Evolutionary conservation across 2,329 filamentous ascomycete species (phyloP), one percentile per base, ranked within the genome.

Genomic region (Diaporthe ilicicola): DNA sequence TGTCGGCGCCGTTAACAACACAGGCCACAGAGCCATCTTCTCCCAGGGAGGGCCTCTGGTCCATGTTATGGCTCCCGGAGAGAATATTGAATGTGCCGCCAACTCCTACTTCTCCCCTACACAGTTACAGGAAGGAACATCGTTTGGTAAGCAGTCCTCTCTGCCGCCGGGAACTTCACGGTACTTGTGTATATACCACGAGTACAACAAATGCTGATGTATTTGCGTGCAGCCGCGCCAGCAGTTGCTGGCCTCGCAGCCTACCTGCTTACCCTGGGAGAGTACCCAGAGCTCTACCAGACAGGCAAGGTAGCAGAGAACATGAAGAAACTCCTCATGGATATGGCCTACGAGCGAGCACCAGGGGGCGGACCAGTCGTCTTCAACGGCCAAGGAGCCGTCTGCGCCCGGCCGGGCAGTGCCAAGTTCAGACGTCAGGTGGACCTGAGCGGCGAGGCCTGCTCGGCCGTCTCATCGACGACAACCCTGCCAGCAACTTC

Each of bases 121-220:
- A n/a, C 64, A 67, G 34, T 32, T 46, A 44, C 64, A 39, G 24
- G 50, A 67, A 32, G 64, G 64, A 4, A 67, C 64, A 67, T 67
- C 64, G 8, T 54, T 67, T 44, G 64, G 64, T 67, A 27, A 44
- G 64, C 29, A 54, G 19, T 7, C 46, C 34, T 13, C 3, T 19
- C 39, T 15, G 12, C 27, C 39, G 37, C 32, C 9, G 32, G 4
- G 6, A 17, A 32, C 15, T 4, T 19, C 7, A 34, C 1, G 19
- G 19, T 17, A 32, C 8, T n/a, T n/a, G n/a, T n/a, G n/a, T n/a
- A n/a, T n/a, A 46, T 9, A 5, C 15, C 22, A 22, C 10, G 27
- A 29, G 10, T 3, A 46, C 44, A 2, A 7, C 19, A n/a, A 15
- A 2, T 32, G 17, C 56, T 61, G 15, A 61, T 39, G 3, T 61